phyloP scores from a whole-genome alignment of 1,284 basidiomycete species.

The Cutaneotrichosporon daszewskae region DNA sequence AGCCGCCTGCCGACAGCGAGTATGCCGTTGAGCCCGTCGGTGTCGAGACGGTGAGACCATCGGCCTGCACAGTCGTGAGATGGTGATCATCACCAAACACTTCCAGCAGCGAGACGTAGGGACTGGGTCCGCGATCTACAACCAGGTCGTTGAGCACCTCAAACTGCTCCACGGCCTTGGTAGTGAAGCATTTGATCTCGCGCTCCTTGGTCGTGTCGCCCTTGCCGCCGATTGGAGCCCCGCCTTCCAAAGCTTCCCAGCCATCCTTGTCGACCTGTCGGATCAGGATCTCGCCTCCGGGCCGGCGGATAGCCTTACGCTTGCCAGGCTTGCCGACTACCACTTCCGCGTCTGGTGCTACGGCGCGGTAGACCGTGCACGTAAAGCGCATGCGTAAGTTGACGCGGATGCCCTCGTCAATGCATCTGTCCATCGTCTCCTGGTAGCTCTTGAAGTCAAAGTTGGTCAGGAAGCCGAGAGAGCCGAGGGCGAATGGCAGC shows the following conservation, averaged over 20 bases:
- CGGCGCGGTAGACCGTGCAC: slow-evolving; percentile 91
- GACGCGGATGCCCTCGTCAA: slow-evolving; percentile 91
- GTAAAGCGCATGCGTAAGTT: slow-evolving; percentile 99
- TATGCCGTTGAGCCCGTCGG: slow-evolving; percentile 98
- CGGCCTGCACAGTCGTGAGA: slow-evolving; percentile 98
- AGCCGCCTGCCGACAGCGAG: slow-evolving; percentile 96
- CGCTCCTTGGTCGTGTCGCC: slow-evolving; percentile 83
- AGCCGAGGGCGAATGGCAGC: slow-evolving; percentile 95
- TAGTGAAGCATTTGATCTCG: slow-evolving; percentile 97
- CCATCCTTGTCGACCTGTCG: slow-evolving; percentile 77
- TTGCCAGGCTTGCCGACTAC: slow-evolving; percentile 43
- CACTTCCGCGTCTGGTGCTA: slow-evolving; percentile 59
- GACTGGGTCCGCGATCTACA: slow-evolving; percentile 95
- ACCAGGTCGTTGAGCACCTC: slow-evolving; percentile 98
- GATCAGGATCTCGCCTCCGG: slow-evolving; percentile 90
- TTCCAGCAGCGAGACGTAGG: slow-evolving; percentile 92
- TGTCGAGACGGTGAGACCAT: slow-evolving; percentile 91
- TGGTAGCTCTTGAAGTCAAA: slow-evolving; percentile 90
- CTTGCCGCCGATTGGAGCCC: slow-evolving; percentile 2
- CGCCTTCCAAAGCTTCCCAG: slow-evolving; percentile 89
- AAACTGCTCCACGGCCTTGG: slow-evolving; percentile 90
- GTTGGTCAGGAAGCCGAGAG: slow-evolving; percentile 95
- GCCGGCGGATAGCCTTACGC: slow-evolving; percentile 81
- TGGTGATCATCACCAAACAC: slow-evolving; percentile 99
- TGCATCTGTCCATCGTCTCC: slow-evolving; percentile 78